These are phyloP conservation scores for Mycena leptocephala DNA, from an alignment of 768 basidiomycete species.

Conservation along the genomic window DNA sequence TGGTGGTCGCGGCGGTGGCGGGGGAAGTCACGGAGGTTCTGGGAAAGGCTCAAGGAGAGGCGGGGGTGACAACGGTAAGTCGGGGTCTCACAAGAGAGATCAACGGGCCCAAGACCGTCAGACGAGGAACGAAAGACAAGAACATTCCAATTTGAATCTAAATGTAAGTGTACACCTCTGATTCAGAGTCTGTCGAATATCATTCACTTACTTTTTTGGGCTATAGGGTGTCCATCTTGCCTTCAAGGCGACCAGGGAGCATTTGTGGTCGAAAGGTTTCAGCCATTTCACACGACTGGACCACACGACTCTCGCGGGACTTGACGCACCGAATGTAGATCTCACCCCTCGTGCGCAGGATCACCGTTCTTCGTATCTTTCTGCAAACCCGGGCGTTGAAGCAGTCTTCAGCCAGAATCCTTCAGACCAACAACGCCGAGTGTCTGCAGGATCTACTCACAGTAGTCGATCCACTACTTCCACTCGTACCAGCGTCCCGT, in stretches of 20 bases:
- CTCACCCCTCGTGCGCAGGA: background rate
- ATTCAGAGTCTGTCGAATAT: background rate
- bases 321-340: background rate
- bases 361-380: background rate
- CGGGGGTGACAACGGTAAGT: background rate
- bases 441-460: slow-evolving; percentile 6
- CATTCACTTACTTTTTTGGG: background rate
- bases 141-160: background rate
- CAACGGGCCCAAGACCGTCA: background rate
- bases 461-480: slow-evolving; percentile 13
- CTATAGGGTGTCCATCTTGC: slow-evolving; percentile 11
- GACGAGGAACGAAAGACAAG: background rate
- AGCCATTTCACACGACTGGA: slow-evolving; percentile 9
- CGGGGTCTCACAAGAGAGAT: background rate
- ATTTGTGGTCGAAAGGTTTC: slow-evolving; percentile 24
- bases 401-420: background rate
- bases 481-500: background rate
- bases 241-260: background rate
- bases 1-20: background rate
- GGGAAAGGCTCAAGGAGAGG: background rate
- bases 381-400: background rate
- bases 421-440: slow-evolving; percentile 17
- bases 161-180: background rate
- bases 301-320: too few relatives aligned
- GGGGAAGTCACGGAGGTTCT: background rate